phyloP scores from a whole-genome alignment of 2,329 filamentous ascomycete species.

The Keithomyces neogunnii region DNA sequence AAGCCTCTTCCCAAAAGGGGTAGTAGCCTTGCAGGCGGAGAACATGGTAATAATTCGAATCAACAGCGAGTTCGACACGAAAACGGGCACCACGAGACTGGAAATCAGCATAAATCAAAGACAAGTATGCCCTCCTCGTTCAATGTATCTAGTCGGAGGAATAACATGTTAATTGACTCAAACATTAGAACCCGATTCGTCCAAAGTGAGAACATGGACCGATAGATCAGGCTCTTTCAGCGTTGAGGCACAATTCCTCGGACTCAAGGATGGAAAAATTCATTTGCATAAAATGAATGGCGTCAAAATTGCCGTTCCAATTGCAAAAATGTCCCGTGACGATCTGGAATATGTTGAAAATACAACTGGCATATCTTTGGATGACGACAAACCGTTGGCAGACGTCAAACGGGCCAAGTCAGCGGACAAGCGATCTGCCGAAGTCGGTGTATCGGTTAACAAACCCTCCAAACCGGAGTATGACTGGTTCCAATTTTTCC shows the following conservation, averaged over 20 bases:
- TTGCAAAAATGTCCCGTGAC: conserved; percentile 89
- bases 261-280: conserved; percentile 90
- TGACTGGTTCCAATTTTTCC: conserved; percentile 99
- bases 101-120: conserved; percentile 50
- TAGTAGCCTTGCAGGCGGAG: conserved; percentile 65
- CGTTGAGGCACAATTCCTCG: conserved; percentile 93
- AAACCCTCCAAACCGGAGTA: conserved; percentile 62
- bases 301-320: conserved; percentile 94
- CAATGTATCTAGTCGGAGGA: background rate
- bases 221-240: conserved; percentile 94
- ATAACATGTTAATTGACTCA: background rate
- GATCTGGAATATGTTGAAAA: conserved; percentile 93
- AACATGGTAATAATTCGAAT: conserved; percentile 57
- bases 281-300: conserved; percentile 97
- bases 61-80: conserved; percentile 67
- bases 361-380: conserved; percentile 76
- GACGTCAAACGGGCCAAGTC: conserved; percentile 59
- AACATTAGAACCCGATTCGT: conserved; percentile 64
- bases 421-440: conserved; percentile 19
- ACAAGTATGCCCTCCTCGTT: conserved; percentile 51
- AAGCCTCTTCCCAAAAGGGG: conserved; percentile 68
- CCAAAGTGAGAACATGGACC: conserved; percentile 86
- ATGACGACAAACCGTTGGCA: conserved; percentile 89
- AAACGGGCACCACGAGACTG: conserved; percentile 50
- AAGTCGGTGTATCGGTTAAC: conserved; percentile 55